These are phyloP conservation scores for Rhodotorula taiwanensis DNA, from an alignment of 768 basidiomycete genomes.

Conservation along the genomic window DNA sequence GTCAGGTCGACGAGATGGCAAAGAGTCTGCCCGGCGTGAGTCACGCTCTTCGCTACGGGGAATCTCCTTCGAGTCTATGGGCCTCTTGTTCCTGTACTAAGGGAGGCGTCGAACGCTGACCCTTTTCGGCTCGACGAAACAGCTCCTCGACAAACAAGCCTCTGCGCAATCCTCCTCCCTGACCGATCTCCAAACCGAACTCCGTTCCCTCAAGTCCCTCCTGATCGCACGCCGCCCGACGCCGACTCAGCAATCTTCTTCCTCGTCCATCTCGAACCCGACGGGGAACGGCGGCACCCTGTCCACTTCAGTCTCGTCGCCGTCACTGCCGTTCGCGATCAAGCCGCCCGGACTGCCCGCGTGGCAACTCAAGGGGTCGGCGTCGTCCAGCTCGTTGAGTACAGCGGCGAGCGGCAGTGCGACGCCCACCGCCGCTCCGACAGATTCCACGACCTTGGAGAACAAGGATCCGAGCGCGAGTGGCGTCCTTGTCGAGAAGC, in stretches of 20 bases:
- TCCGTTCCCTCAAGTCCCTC: conserved; percentile 87
- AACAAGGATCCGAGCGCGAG: conserved; percentile 27
- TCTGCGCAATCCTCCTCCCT: conserved; percentile 75
- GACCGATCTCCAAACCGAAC: conserved; percentile 80
- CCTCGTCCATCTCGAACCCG: background rate
- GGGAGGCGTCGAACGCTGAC: too few relatives aligned
- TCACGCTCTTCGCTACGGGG: conserved; percentile 13
- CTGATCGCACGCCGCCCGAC: conserved; percentile 45
- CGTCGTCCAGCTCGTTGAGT: conserved; percentile 2
- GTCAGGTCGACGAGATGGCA: conserved; percentile 83
- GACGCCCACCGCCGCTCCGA: conserved; percentile 5
- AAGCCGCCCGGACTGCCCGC: conserved; percentile 58
- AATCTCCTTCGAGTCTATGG: too few relatives aligned
- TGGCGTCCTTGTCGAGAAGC: conserved; percentile 35
- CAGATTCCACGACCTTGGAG: background rate
- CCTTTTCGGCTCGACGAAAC: background rate
- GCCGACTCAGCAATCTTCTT: background rate
- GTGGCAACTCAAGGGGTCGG: conserved; percentile 68
- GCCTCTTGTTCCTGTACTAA: too few relatives aligned
- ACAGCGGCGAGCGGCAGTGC: background rate
- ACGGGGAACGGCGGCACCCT: background rate
- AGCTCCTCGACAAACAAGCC: conserved; percentile 95
- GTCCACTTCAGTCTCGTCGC: background rate
- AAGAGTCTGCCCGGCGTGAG: conserved; percentile 82
- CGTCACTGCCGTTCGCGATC: conserved; percentile 41